Percentiles rank a stretch among this genome's conserved stretches.
Evolutionary conservation across 1,284 basidiomycete genomes (phyloP).

Genomic region (Papiliotrema terrestris): DNA sequence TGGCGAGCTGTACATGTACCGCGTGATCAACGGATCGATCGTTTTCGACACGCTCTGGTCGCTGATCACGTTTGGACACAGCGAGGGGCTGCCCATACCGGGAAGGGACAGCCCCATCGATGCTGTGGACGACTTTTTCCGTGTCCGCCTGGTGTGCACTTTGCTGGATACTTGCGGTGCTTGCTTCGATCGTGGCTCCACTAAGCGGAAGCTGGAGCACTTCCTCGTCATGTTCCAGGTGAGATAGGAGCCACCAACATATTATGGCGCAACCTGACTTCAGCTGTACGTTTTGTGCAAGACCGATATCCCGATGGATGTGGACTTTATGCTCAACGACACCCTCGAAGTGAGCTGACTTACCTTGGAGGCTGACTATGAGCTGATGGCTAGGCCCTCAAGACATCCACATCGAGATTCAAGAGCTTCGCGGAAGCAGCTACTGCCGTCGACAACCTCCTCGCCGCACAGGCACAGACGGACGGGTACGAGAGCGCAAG

Average conservation of each 20-base stretch:
- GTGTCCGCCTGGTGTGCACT: constrained; percentile 84
- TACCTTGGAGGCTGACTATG: not conserved
- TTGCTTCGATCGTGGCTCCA: constrained; percentile 90
- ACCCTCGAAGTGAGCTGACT: constrained; percentile 69
- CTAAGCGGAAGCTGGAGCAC: constrained; percentile 86
- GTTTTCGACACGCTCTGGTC: constrained; percentile 95
- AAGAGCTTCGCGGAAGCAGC: constrained; percentile 82
- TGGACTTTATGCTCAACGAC: constrained; percentile 94
- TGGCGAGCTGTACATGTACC: constrained; percentile 95
- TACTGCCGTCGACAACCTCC: constrained; percentile 80
- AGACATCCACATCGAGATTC: constrained; percentile 67
- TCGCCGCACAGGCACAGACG: constrained; percentile 50
- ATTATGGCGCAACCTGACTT: constrained; percentile 3
- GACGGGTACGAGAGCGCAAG: constrained; percentile 6
- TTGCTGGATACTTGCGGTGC: constrained; percentile 95
- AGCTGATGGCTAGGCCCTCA: constrained; percentile 1
- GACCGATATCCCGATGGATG: constrained; percentile 84
- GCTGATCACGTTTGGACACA: constrained; percentile 91
- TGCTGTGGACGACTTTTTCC: constrained; percentile 93
- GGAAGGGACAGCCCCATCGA: constrained; percentile 73
- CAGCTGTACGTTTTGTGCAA: constrained; percentile 89
- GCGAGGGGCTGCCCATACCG: constrained; percentile 84
- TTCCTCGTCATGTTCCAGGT: constrained; percentile 93
- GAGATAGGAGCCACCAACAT: no score
- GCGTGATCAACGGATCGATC: constrained; percentile 82